Conservation (phyloP, 2,329 filamentous ascomycete species). For the Pseudogymnoascus destructans region DNA sequence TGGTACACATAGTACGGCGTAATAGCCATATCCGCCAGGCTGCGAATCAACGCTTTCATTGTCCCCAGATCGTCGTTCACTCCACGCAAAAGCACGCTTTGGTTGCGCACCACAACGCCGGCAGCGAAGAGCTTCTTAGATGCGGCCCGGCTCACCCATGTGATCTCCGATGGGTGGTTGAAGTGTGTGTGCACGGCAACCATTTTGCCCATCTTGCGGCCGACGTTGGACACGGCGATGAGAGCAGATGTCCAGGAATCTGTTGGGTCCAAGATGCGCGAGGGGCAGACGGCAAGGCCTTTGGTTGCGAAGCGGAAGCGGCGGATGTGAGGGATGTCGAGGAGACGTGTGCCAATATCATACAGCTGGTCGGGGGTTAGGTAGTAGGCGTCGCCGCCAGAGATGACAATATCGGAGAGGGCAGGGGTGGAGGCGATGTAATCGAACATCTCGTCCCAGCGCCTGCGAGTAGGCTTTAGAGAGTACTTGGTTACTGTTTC, state of each 20-base stretch:
- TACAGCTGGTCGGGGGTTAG: slow-evolving; percentile 39
- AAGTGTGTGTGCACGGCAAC: slow-evolving; percentile 53
- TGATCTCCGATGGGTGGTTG: slow-evolving; percentile 49
- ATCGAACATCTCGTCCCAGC: slow-evolving; percentile 44
- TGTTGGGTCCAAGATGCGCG: slow-evolving; percentile 37
- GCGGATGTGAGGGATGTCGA: slow-evolving; percentile 43
- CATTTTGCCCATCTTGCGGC: slow-evolving; percentile 40
- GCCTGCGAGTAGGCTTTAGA: slow-evolving; percentile 29
- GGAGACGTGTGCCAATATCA: slow-evolving; percentile 41
- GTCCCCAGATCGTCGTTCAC: slow-evolving; percentile 43
- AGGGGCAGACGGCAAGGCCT: slow-evolving; percentile 46
- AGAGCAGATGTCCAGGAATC: slow-evolving; percentile 43
- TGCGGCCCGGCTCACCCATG: slow-evolving; percentile 43
- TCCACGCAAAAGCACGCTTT: slow-evolving; percentile 44
- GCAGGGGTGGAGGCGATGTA: slow-evolving; percentile 39
- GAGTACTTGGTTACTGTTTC: slow-evolving; percentile 35
- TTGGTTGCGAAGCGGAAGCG: slow-evolving; percentile 50
- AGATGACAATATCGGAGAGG: slow-evolving; percentile 47
- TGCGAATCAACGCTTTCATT: slow-evolving; percentile 40
- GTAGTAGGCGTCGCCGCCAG: slow-evolving; percentile 49
- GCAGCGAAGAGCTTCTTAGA: slow-evolving; percentile 37
- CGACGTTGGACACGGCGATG: slow-evolving; percentile 37
- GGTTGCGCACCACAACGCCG: slow-evolving; percentile 45
- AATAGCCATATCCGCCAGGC: slow-evolving; percentile 42
- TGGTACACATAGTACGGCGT: slow-evolving; percentile 52